Evolutionary conservation across 2,329 filamentous ascomycete genomes (phyloP).

Genomic region (Talaromyces sp.): DNA sequence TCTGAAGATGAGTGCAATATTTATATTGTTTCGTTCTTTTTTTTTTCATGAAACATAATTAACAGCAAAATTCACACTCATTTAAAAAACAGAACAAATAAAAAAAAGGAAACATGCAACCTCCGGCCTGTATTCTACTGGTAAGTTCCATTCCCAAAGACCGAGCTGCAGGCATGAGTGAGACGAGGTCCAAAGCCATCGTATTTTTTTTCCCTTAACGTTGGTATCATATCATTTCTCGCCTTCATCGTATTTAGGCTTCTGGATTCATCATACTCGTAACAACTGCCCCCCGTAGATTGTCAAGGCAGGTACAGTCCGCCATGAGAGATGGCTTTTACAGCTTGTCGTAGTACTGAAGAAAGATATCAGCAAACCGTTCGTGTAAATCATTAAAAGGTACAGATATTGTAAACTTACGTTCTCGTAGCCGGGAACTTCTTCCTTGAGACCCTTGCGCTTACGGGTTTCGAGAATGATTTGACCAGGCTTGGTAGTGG

Average conservation of each 20-base stretch:
- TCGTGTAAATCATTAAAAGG: slow-evolving; percentile 1
- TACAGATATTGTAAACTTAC: slow-evolving; percentile 57
- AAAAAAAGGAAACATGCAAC: slow-evolving; percentile 18
- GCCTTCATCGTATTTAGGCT: slow-evolving; percentile 9
- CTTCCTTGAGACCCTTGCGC: slow-evolving; percentile 98
- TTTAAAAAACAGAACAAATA: slow-evolving; percentile 21
- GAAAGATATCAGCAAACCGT: slow-evolving; percentile 36
- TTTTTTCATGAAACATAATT: slow-evolving; percentile 21
- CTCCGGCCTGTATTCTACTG: slow-evolving; percentile 26
- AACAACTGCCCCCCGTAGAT: slow-evolving; percentile 32
- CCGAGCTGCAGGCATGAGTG: slow-evolving; percentile 11
- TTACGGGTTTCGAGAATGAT: slow-evolving; percentile 89
- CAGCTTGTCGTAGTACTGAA: slow-evolving; percentile 98
- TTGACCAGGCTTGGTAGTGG: slow-evolving; percentile 72
- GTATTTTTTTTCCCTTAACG: slow-evolving; percentile 9
- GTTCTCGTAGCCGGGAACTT: slow-evolving; percentile 90
- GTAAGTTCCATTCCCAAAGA: slow-evolving; percentile 15
- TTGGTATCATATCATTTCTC: slow-evolving; percentile 15
- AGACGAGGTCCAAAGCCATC: slow-evolving; percentile 10
- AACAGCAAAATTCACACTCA: slow-evolving; percentile 22
- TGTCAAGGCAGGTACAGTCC: slow-evolving; percentile 37
- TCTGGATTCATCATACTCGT: slow-evolving; percentile 41
- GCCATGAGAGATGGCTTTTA: slow-evolving; percentile 50
- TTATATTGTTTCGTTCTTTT: slow-evolving; percentile 23
- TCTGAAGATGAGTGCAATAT: slow-evolving; percentile 10